A percentile compares a stretch with the other conserved stretches of the same genome.
Conservation (phyloP, 768 basidiomycete species). For the Leucogyrophana mollusca region DNA sequence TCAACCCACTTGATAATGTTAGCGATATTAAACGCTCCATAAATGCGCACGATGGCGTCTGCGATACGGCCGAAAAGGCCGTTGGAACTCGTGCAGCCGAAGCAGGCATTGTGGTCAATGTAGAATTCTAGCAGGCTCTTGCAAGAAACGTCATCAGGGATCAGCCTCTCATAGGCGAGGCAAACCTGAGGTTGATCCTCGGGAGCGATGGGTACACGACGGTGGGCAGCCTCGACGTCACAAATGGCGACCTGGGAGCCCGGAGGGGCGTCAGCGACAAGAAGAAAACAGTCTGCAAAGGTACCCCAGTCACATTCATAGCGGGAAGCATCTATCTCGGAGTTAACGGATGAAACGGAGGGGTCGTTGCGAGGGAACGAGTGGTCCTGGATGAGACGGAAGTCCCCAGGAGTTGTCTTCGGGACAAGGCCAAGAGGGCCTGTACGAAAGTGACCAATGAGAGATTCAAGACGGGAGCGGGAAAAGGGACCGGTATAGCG, state of each 20-base stretch:
- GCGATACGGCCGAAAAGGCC: conserved; percentile 31
- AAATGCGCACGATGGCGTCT: conserved; percentile 27
- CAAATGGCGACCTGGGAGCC: conserved; percentile 35
- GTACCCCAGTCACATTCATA: conserved; percentile 34
- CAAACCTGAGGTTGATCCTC: too few relatives aligned
- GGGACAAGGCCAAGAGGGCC: neutral
- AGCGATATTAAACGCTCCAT: conserved; percentile 10
- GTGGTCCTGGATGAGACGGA: conserved; percentile 12
- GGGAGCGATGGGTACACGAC: conserved; percentile 31
- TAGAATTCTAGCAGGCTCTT: neutral
- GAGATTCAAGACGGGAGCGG: neutral
- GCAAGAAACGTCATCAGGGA: neutral
- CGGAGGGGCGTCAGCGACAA: conserved; percentile 28
- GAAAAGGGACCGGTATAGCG: conserved; percentile 2
- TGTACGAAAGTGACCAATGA: neutral
- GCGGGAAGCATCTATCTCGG: conserved; percentile 19
- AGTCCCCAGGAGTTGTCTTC: conserved; percentile 8
- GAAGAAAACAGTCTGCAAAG: conserved; percentile 20
- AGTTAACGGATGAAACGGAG: conserved; percentile 21
- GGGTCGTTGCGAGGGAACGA: conserved; percentile 14
- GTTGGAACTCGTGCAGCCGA: conserved; percentile 24
- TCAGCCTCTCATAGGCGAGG: neutral
- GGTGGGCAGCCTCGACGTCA: conserved; percentile 37
- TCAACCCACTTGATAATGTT: conserved; percentile 35
- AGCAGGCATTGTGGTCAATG: conserved; percentile 13